Base-by-base conservation (phyloP, 805 yeast species). In the Pichia nakasei region DNA sequence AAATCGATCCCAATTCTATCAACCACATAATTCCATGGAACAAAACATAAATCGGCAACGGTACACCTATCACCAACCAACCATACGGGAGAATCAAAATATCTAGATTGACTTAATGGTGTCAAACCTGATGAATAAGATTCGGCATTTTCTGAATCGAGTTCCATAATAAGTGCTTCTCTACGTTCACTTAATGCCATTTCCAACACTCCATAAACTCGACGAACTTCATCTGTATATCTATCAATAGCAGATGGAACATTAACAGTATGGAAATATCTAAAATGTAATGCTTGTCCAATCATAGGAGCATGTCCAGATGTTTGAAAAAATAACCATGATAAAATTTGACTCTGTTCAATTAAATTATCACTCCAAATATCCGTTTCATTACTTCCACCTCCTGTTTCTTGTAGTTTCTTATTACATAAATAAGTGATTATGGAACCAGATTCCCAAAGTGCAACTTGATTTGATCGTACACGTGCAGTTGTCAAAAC, bases 261-360 rank as follows among this genome's bases (percentile, higher is more conserved):
- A 43, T 80, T 80, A 48, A 82, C 82, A 7, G 89, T 76, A 60
- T 89, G 96, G 70, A 89, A 87, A 61, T 85, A 87, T 57, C 89
- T 74, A 68, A 89, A 91, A 67, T 91, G 97, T 53, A 91, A 72
- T 9, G 97, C 96, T 64, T 89, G 97, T 18, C 97, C 97, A 54
- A 89, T 85, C 95, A 89, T 89, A n/a, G 97, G 96, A 0, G 97
- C 95, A 60, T 88, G 97, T 7, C 97, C 97, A 5, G 94, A 83
- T 3, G 96, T 87, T 65, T 89, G 97, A 70, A 89, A 89, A 58
- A 86, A 89, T 33, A 91, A 70, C 96, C 97, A 89, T 7, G 88
- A 77, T 48, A 78, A 73, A 46, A 89, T 86, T 60, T 83, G 91
- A 3, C 89, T 73, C 66, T 87, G 96, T 51, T 86, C 95, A 13